These are phyloP conservation scores for Chenopodium berlandieri DNA, from an alignment of 148 eudicot genomes.

Conservation along the genomic window DNA sequence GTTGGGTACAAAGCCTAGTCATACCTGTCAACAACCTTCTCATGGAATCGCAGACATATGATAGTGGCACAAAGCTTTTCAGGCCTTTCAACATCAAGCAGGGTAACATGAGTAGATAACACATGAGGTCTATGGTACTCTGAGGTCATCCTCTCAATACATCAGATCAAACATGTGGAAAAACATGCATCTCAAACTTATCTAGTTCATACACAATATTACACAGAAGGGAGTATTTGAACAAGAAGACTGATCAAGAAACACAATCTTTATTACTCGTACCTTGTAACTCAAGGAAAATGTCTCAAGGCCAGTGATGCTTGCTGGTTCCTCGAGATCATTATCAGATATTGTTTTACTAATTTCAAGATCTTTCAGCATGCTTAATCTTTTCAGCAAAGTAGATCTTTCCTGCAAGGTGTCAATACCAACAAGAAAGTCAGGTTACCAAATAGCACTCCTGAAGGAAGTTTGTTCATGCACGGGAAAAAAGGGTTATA, in stretches of 20 bases:
- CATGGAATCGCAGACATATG: neutral
- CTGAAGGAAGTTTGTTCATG: neutral
- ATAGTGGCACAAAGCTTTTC: neutral
- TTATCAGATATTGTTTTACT: conserved; percentile 47
- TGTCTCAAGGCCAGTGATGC: conserved; percentile 89
- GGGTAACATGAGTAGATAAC: neutral
- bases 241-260: neutral
- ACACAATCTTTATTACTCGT: conserved; percentile 5
- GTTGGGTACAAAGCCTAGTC: neutral
- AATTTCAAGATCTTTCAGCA: conserved; percentile 83
- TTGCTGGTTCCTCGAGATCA: conserved; percentile 73
- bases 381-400: conserved; percentile 67
- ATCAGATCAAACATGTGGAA: neutral
- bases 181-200: neutral
- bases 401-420: conserved; percentile 74
- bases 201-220: neutral
- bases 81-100: neutral
- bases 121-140: neutral
- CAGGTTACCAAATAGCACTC: neutral
- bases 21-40: neutral
- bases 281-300: conserved; percentile 94
- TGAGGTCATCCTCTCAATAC: neutral
- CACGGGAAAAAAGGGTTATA: conserved; percentile 11
- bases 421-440: conserved; percentile 13
- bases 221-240: conserved; percentile 3